Base-by-base conservation (phyloP, 345 rosid species). In the Clausena lansium region DNA sequence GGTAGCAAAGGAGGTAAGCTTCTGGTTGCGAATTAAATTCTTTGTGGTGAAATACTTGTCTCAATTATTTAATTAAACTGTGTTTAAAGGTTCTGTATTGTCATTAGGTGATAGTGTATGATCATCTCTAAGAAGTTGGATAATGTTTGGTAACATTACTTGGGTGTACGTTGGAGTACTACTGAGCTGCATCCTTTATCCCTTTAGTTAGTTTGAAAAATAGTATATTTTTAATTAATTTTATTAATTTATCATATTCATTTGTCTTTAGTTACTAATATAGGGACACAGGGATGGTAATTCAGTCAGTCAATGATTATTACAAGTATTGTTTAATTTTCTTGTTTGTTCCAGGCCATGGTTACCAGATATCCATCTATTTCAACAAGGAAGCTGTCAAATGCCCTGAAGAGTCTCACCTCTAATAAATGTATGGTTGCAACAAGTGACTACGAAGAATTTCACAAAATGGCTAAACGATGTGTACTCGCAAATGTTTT, bases 391-490 rank as follows among this genome's bases (percentile, higher is more conserved):
- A 91, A 95, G 81, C 82, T 95, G 67, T 86, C 98, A 22, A 89
- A 85, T 39, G 96, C 94, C 36, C 84, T 91, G 68, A 77, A 78
- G 69, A 82, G 92, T 62, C 98, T 95, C 39, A 91, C n/a, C n/a
- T n/a, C n/a, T 63, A 77, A 94, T 80, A 93, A 91, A 82, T 74
- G 85, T 73, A 93, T 92, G 96, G 98, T 93, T 73, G 97, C 99
- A 27, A 90, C 82, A 0, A 95, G 99, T 80, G 98, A 93, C 81
- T 93, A 93, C 73, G 75, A 80, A 73, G 95, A 92, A 60, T 95
- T 93, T 64, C 98, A 93, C 83, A 92, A 89, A 81, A 50, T 75
- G 71, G 87, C 74, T 7, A 93, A 95, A 84, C 87, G 92, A 6
- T 83, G 78, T 54, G 45, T 95, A 57, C 79, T 92, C 65, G 71